phyloP scores from a whole-genome alignment of 2,329 filamentous ascomycete genomes.

The Domatiomyces catenatus region DNA sequence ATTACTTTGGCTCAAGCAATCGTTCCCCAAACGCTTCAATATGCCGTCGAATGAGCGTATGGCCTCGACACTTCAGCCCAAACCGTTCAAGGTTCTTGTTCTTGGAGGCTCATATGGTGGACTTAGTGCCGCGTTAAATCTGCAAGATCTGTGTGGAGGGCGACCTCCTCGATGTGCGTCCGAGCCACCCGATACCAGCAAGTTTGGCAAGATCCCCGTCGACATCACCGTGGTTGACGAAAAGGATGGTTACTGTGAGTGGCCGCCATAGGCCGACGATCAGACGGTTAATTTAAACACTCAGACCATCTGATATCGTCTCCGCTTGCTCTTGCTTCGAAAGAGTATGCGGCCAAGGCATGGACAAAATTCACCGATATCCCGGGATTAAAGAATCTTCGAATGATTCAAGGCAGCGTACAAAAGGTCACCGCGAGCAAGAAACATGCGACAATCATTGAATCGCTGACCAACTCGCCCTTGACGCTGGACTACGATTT shows the following conservation, averaged over 20 bases:
- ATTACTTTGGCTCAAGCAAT: not conserved
- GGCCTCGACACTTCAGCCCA: conserved; percentile 1
- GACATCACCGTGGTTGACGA: conserved; percentile 64
- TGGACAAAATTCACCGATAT: conserved; percentile 58
- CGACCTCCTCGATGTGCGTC: conserved; percentile 32
- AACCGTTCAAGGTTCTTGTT: conserved; percentile 42
- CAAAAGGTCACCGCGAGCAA: conserved; percentile 41
- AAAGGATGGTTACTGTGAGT: conserved; percentile 67
- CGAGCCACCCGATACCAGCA: conserved; percentile 14
- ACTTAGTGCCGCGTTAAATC: conserved; percentile 49
- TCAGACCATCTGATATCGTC: conserved; percentile 62
- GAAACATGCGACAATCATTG: conserved; percentile 44
- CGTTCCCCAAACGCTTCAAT: not conserved
- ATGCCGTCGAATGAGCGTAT: conserved; percentile 6
- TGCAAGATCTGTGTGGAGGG: conserved; percentile 51
- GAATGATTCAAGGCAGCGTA: conserved; percentile 51
- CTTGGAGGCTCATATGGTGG: conserved; percentile 61
- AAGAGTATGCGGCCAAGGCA: conserved; percentile 47
- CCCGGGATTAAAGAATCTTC: conserved; percentile 48
- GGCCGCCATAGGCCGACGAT: not conserved
- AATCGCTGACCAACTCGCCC: conserved; percentile 31
- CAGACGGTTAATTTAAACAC: conserved; percentile 1
- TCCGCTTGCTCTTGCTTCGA: conserved; percentile 53
- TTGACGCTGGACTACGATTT: conserved; percentile 48
- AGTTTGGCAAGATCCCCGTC: conserved; percentile 35